Base-by-base conservation (phyloP, 768 basidiomycete species). In the Leccinum subgranulosum region DNA sequence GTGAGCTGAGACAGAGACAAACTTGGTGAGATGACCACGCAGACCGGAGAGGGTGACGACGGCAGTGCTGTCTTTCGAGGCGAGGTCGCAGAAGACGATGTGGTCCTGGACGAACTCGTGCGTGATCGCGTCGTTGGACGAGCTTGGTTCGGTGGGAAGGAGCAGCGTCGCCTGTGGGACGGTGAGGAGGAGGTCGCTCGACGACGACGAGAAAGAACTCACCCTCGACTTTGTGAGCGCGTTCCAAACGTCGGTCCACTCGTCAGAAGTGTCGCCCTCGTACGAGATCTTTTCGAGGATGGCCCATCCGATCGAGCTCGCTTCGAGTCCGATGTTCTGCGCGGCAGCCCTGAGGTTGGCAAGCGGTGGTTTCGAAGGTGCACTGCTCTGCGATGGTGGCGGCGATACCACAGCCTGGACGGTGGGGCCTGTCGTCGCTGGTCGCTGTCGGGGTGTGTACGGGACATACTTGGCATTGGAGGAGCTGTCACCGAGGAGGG, bases 31-130 rank as follows among this genome's bases (percentile, higher is more conserved):
- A 4, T 76, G 79, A 6, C 92, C 94, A 21, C 94, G 77, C 27
- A 98, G 74, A 5, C 95, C 96, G 0, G 92, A 94, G 34, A 95
- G 74, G 0, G 92, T 92, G 4, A 93, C 80, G 12, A 93, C 71
- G 31, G 81, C 80, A 4, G 81, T 77, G 49, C 76, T 69, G 34
- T 76, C 75, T 46, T 64, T 68, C 23, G 78, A 74, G 1, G 81
- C 74, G 15, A 77, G 77, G 52, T 90, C 84, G 63, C 80, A 85
- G 31, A 93, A 78, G 29, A 84, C 75, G 55, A 96, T 71, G 68
- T 99, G 96, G 66, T 97, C 94, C 67, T 83, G 85, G 29, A 97
- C 75, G 56, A 94, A 85, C 3, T 92, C 88, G 0, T 84, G 73
- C 0, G 88, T 88, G 52, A 93, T 78, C 50, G 76, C 76, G 17